These are phyloP conservation scores for Alternaria atra DNA, from an alignment of 2,329 filamentous ascomycete genomes.

Conservation along the genomic window DNA sequence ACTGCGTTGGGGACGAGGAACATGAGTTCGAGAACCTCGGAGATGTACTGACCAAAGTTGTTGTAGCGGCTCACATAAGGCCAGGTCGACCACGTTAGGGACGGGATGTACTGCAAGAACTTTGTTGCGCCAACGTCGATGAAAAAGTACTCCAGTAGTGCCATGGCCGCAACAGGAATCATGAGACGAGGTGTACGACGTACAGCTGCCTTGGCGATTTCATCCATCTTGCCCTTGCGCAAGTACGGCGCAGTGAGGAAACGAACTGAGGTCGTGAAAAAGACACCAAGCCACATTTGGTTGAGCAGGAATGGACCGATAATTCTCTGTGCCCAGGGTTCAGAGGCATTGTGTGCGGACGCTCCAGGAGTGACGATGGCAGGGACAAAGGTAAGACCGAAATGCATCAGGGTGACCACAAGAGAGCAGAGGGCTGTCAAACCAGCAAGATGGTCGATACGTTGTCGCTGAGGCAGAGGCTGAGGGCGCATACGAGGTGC, in stretches of 20 bases:
- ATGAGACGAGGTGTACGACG: conserved; percentile 57
- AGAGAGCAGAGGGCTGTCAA: conserved; percentile 56
- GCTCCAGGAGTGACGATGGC: conserved; percentile 46
- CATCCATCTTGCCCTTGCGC: conserved; percentile 53
- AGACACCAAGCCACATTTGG: conserved; percentile 59
- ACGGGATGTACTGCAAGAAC: conserved; percentile 57
- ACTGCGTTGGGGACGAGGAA: conserved; percentile 60
- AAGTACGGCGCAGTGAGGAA: conserved; percentile 57
- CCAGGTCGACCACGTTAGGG: conserved; percentile 60
- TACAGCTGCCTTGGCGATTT: conserved; percentile 57
- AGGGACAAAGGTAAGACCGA: conserved; percentile 56
- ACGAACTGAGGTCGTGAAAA: conserved; percentile 60
- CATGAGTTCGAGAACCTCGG: conserved; percentile 56
- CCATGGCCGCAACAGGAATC: conserved; percentile 57
- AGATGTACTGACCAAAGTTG: conserved; percentile 56
- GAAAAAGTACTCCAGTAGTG: conserved; percentile 58
- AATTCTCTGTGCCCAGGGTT: conserved; percentile 54
- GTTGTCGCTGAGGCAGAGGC: conserved; percentile 35
- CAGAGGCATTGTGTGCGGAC: conserved; percentile 51
- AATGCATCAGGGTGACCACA: conserved; percentile 58
- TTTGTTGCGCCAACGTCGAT: conserved; percentile 56
- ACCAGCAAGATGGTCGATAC: conserved; percentile 59
- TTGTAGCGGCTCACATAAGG: conserved; percentile 54
- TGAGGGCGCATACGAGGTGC: conserved; percentile 41
- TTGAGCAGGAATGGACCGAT: conserved; percentile 57